Conservation (phyloP, 371 early-diverging fungal genomes). For the Apophysomyces ossiformis region DNA sequence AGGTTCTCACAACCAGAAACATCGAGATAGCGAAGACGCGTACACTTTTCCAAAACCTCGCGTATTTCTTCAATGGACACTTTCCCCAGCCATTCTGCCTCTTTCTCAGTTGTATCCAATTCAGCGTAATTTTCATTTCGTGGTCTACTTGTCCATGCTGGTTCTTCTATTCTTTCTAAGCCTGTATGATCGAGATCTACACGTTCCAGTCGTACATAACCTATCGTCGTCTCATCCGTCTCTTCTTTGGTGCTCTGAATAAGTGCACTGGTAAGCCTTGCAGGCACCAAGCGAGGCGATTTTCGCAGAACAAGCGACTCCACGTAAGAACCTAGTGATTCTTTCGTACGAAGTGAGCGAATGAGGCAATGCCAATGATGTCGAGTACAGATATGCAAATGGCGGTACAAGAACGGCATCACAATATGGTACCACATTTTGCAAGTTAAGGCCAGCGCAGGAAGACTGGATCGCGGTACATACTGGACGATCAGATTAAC, state of each 20-base stretch:
- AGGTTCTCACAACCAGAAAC: constrained; percentile 42
- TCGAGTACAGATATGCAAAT: constrained; percentile 35
- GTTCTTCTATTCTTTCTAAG: constrained; percentile 27
- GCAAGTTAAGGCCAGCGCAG: constrained; percentile 21
- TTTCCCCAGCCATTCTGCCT: constrained; percentile 41
- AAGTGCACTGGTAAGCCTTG: constrained; percentile 23
- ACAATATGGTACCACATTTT: constrained; percentile 34
- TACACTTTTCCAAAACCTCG: constrained; percentile 20
- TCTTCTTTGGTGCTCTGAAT: constrained; percentile 22
- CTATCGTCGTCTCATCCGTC: constrained; percentile 21
- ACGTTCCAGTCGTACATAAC: constrained; percentile 34
- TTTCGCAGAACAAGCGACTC: constrained; percentile 33
- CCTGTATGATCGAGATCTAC: constrained; percentile 38
- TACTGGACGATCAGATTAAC: constrained; percentile 27
- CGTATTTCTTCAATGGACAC: constrained; percentile 28
- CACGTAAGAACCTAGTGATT: constrained; percentile 22
- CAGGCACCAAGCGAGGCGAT: constrained; percentile 36
- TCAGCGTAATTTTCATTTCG: constrained; percentile 38
- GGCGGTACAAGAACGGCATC: constrained; percentile 40
- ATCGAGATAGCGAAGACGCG: constrained; percentile 32
- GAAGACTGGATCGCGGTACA: constrained; percentile 33
- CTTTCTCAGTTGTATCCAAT: constrained; percentile 41
- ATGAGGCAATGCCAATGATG: constrained; percentile 36
- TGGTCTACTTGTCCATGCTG: background rate
- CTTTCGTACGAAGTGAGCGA: constrained; percentile 15